These are phyloP conservation scores for Dichotomocladium elegans DNA, from an alignment of 371 early-diverging fungal genomes.

Conservation along the genomic window DNA sequence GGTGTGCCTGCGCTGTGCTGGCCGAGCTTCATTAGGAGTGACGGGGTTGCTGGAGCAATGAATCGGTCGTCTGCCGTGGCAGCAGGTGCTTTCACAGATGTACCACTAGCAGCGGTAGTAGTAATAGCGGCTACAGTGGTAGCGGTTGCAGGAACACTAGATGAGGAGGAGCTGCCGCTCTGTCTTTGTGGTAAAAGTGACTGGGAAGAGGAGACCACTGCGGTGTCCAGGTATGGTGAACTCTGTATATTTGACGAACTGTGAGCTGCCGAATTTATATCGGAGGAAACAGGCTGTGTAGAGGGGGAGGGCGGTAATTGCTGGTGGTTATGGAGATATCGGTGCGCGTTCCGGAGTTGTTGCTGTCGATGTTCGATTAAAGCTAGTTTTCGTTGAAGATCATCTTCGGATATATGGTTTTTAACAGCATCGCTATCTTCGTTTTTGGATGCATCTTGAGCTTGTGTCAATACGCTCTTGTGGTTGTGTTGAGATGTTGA, in stretches of 20 bases:
- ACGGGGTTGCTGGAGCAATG: slow-evolving; percentile 59
- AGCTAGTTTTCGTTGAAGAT: slow-evolving; percentile 38
- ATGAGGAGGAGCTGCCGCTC: too few relatives aligned
- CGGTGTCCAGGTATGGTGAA: too few relatives aligned
- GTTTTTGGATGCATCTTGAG: too few relatives aligned
- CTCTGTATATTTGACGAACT: too few relatives aligned
- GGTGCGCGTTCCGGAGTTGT: slow-evolving; percentile 31
- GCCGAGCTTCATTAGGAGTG: slow-evolving; percentile 61
- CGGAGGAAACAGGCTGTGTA: too few relatives aligned
- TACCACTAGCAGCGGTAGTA: not conserved
- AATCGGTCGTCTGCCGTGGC: slow-evolving; percentile 10
- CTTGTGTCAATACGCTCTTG: not conserved
- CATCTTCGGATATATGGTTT: slow-evolving; percentile 8
- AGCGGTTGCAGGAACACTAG: slow-evolving; percentile 6
- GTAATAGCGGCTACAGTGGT: slow-evolving; percentile 10
- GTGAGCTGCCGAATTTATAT: too few relatives aligned
- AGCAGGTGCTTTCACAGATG: slow-evolving; percentile 1
- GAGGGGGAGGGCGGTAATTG: too few relatives aligned
- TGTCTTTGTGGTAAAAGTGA: too few relatives aligned
- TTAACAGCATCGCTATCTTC: too few relatives aligned
- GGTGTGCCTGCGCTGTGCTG: slow-evolving; percentile 10
- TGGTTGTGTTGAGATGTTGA: slow-evolving; percentile 14
- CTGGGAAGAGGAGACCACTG: not conserved
- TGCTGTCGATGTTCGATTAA: slow-evolving; percentile 50
- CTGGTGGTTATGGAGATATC: slow-evolving; percentile 10